Percentiles rank a stretch among this genome's conserved stretches.
Evolutionary conservation across 495 filamentous ascomycete genomes (phyloP).

Genomic region (Glonium stellatum): DNA sequence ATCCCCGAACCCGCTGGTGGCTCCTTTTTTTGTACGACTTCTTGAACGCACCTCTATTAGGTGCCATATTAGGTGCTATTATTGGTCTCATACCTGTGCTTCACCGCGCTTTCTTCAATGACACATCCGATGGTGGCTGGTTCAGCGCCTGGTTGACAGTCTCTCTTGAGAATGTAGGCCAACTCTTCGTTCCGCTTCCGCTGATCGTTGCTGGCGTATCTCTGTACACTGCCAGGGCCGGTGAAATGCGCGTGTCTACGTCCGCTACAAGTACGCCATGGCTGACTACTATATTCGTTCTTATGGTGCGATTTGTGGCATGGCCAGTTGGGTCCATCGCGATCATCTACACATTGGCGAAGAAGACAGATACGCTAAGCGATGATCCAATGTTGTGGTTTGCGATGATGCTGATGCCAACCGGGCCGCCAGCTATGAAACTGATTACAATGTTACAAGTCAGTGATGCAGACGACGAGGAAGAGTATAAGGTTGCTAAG

Average conservation of each 20-base stretch:
- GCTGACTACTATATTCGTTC: conserved; percentile 45
- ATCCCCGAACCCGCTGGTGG: conserved; percentile 30
- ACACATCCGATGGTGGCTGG: conserved; percentile 53
- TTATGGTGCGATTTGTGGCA: conserved; percentile 51
- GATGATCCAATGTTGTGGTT: conserved; percentile 70
- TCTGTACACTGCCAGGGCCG: conserved; percentile 45
- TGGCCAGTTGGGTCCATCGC: conserved; percentile 55
- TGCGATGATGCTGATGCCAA: conserved; percentile 64
- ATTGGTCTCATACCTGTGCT: conserved; percentile 55
- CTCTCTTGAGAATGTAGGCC: conserved; percentile 54
- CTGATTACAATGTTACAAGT: conserved; percentile 60
- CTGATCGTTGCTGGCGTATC: conserved; percentile 61
- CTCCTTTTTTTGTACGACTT: conserved; percentile 46
- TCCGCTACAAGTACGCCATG: conserved; percentile 38
- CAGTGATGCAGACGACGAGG: conserved; percentile 45
- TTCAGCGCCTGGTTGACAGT: conserved; percentile 62
- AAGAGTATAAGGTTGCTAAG: conserved; percentile 60
- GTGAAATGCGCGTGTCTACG: conserved; percentile 20
- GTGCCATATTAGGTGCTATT: conserved; percentile 51
- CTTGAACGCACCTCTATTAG: conserved; percentile 55
- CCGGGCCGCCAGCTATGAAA: conserved; percentile 62
- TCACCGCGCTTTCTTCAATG: conserved; percentile 56
- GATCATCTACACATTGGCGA: conserved; percentile 50
- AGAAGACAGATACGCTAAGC: conserved; percentile 44
- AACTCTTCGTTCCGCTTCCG: conserved; percentile 60